phyloP scores from a whole-genome alignment of 108 stramenopile genomes.

The Cyclostephanos tholiformis region DNA sequence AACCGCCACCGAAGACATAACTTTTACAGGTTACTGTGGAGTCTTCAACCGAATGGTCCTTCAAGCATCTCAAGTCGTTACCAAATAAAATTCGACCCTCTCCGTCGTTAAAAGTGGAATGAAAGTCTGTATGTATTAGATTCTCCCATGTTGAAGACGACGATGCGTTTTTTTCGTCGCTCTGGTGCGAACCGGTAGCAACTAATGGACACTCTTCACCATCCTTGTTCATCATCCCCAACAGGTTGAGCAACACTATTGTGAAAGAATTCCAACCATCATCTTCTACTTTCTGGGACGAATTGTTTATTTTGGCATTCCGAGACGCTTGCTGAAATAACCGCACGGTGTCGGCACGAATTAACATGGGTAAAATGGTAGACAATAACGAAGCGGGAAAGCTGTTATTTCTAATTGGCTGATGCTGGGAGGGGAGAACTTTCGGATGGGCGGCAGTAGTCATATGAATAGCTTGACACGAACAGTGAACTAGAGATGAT shows the following conservation, averaged over 20 bases:
- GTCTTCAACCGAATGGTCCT: neutral
- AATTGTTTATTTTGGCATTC: neutral
- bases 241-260: conserved; percentile 42
- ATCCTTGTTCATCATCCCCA: conserved; percentile 34
- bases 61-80: neutral
- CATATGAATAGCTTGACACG: neutral
- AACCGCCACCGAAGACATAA: neutral
- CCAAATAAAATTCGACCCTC: conserved; percentile 42
- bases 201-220: conserved; percentile 2
- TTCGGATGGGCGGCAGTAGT: neutral
- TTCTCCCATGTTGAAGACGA: conserved; percentile 29
- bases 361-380: conserved; percentile 34
- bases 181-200: neutral
- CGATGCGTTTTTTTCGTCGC: neutral
- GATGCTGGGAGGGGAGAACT: neutral
- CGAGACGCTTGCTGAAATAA: conserved; percentile 35
- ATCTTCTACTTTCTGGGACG: conserved; percentile 25
- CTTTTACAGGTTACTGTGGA: neutral
- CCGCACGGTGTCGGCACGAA: conserved; percentile 63
- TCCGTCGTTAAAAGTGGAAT: conserved; percentile 31
- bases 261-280: conserved; percentile 49
- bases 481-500: conserved; percentile 38
- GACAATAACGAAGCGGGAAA: neutral
- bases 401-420: neutral
- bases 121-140: conserved; percentile 41